These are phyloP conservation scores for Penicillium glabrum DNA, from an alignment of 2,329 filamentous ascomycete genomes.

Conservation along the genomic window DNA sequence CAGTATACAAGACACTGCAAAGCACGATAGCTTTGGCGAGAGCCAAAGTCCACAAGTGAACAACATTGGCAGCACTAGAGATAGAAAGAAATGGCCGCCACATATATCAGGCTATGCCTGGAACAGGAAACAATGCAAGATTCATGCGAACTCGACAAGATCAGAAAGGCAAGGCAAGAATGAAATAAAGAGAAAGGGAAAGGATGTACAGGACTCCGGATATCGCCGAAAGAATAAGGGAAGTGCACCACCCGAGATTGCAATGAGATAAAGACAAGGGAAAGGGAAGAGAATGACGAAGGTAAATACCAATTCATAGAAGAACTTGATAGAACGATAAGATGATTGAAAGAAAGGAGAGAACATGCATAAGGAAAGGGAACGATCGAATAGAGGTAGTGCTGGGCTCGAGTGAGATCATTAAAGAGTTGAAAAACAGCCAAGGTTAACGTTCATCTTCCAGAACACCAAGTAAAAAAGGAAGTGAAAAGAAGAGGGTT, in stretches of 20 bases:
- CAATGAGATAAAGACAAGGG: slow-evolving; percentile 12
- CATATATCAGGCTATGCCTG: background rate
- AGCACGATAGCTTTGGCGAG: background rate
- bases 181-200: slow-evolving; percentile 1
- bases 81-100: background rate
- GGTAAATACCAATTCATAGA: background rate
- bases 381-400: slow-evolving; percentile 3
- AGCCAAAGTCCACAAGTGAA: background rate
- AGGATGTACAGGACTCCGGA: slow-evolving; percentile 17
- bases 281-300: background rate
- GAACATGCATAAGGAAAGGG: slow-evolving; percentile 21
- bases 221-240: slow-evolving; percentile 5
- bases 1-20: background rate
- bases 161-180: background rate
- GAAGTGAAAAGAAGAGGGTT: slow-evolving; percentile 10
- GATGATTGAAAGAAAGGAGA: slow-evolving; percentile 8
- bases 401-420: slow-evolving; percentile 2
- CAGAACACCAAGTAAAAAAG: slow-evolving; percentile 6
- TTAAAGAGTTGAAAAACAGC: slow-evolving; percentile 12
- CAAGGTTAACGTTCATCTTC: slow-evolving; percentile 7
- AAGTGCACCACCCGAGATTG: slow-evolving; percentile 9
- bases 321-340: background rate
- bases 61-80: background rate
- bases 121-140: slow-evolving; percentile 1
- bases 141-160: slow-evolving; percentile 4